Percentiles rank a stretch among this genome's conserved stretches.
phyloP scores from a whole-genome alignment of 768 basidiomycete genomes.

The Mycena filopes region DNA sequence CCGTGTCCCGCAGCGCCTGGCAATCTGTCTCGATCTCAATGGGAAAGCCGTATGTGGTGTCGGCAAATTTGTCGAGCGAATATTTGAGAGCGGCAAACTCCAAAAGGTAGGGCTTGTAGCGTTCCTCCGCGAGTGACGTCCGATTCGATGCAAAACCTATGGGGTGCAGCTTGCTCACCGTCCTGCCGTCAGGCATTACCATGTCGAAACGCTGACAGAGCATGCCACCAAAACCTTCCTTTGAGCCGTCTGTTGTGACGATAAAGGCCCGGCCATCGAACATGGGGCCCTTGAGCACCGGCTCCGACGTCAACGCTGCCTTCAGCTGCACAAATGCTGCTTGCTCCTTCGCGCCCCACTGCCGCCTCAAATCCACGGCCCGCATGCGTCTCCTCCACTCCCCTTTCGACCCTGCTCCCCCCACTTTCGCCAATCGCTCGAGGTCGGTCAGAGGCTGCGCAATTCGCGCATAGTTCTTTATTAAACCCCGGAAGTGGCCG shows the following conservation, averaged over 20 bases:
- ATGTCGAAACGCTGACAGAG: conserved; percentile 35
- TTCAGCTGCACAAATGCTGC: conserved; percentile 41
- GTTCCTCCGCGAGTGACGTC: conserved; percentile 42
- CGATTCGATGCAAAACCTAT: conserved; percentile 46
- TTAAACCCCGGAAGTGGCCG: conserved; percentile 45
- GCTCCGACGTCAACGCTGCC: conserved; percentile 32
- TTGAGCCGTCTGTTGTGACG: conserved; percentile 41
- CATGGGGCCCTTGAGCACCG: conserved; percentile 31
- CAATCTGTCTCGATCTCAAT: conserved; percentile 30
- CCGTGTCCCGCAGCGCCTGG: conserved; percentile 36
- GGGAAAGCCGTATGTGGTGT: conserved; percentile 35
- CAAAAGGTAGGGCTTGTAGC: conserved; percentile 43
- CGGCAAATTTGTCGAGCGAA: conserved; percentile 34
- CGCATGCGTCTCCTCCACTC: conserved; percentile 41
- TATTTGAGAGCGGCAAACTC: conserved; percentile 40
- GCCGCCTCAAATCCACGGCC: conserved; percentile 19
- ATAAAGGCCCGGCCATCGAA: conserved; percentile 42
- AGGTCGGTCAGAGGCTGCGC: conserved; percentile 46
- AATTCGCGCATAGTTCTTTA: conserved; percentile 45
- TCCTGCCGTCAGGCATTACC: conserved; percentile 24
- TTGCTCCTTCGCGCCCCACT: conserved; percentile 32
- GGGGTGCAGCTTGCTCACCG: conserved; percentile 36
- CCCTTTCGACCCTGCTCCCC: conserved; percentile 34
- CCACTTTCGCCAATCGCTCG: conserved; percentile 32
- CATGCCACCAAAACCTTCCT: conserved; percentile 40